Evolutionary conservation across 2,329 filamentous ascomycete genomes (phyloP).

Genomic region (Nothomitra cinnamomea): DNA sequence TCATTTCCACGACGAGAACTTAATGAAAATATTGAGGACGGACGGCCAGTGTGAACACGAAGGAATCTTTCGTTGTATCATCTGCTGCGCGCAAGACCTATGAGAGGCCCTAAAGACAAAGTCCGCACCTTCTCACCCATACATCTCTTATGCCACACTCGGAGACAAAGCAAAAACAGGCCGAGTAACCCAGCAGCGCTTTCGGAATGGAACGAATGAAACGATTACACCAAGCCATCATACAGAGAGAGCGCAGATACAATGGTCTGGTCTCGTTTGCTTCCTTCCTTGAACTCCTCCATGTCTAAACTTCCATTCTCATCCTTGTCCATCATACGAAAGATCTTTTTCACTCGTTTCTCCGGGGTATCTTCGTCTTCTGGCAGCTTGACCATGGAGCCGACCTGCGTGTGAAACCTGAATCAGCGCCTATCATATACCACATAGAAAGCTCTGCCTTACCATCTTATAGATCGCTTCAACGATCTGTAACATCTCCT

Average conservation of each 20-base stretch:
- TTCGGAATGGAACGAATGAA: not conserved
- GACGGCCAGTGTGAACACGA: not conserved
- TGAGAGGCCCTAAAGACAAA: too few species aligned
- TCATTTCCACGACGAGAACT: not conserved
- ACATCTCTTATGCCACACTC: too few species aligned
- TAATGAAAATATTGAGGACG: not conserved
- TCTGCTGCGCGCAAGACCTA: not conserved
- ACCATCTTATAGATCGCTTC: constrained; percentile 99
- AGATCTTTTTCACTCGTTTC: constrained; percentile 96
- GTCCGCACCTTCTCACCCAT: too few species aligned
- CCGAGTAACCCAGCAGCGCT: not conserved
- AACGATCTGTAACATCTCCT: constrained; percentile 97
- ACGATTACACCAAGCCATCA: constrained; percentile 66
- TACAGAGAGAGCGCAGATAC: constrained; percentile 93
- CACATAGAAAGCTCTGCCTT: not conserved
- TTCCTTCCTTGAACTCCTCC: constrained; percentile 97
- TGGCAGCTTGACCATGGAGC: constrained; percentile 96
- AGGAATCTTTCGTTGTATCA: not conserved
- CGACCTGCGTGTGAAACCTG: constrained; percentile 43
- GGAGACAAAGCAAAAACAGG: not conserved
- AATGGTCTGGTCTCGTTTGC: constrained; percentile 96
- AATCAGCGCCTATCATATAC: not conserved
- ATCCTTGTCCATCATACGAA: constrained; percentile 99
- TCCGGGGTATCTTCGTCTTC: constrained; percentile 98
- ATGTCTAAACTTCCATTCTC: constrained; percentile 95